These are phyloP conservation scores for Mycena latifolia DNA, from an alignment of 768 basidiomycete genomes.

Conservation along the genomic window DNA sequence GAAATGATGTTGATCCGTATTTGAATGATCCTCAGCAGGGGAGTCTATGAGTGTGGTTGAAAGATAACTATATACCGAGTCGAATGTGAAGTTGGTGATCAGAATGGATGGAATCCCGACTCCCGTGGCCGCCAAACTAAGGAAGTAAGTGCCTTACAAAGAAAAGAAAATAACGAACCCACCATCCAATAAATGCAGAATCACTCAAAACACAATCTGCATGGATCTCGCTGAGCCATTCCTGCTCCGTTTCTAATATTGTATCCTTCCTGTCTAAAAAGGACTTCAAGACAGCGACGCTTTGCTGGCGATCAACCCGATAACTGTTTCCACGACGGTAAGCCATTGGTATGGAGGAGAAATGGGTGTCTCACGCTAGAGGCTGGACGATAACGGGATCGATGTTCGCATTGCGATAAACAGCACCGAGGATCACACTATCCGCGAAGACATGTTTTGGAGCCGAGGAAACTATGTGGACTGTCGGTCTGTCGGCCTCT, in stretches of 20 bases:
- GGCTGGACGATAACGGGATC: constrained; percentile 88
- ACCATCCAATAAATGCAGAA: constrained; percentile 86
- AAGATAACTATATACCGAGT: constrained; percentile 85
- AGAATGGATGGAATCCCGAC: constrained; percentile 77
- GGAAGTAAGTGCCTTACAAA: neutral
- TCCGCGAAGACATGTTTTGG: constrained; percentile 78
- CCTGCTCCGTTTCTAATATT: constrained; percentile 65
- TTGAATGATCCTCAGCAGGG: constrained; percentile 32
- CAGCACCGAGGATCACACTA: constrained; percentile 70
- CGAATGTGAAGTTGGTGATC: constrained; percentile 88
- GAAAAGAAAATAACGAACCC: constrained; percentile 38
- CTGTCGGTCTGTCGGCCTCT: constrained; percentile 52
- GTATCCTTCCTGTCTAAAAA: constrained; percentile 70
- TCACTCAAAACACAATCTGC: constrained; percentile 79
- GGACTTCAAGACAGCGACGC: constrained; percentile 68
- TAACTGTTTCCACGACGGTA: constrained; percentile 57
- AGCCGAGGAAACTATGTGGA: constrained; percentile 82
- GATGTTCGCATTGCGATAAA: constrained; percentile 78
- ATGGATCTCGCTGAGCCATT: constrained; percentile 65
- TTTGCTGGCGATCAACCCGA: constrained; percentile 79
- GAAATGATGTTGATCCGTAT: constrained; percentile 33
- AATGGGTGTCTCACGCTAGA: constrained; percentile 65
- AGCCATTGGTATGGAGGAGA: constrained; percentile 15
- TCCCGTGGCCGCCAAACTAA: constrained; percentile 73
- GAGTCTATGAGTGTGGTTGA: constrained; percentile 66